Conservation (phyloP, 345 rosid species). For the Populus simonii region DNA sequence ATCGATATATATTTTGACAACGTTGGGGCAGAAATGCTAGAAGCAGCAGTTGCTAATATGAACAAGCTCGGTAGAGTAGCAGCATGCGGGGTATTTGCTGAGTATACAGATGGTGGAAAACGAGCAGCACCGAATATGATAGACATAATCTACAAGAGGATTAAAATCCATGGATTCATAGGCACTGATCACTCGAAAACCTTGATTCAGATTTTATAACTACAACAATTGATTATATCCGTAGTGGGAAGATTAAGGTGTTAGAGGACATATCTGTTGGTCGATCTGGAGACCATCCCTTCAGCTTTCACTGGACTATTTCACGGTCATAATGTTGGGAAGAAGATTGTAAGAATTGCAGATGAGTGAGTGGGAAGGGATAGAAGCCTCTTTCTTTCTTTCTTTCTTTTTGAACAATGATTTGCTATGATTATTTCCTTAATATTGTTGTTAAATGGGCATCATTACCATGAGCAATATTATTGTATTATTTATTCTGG, state of each 20-base stretch:
- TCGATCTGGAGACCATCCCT: constrained; percentile 40
- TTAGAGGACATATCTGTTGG: constrained; percentile 45
- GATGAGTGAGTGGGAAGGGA: neutral
- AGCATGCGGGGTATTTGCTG: neutral
- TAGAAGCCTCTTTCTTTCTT: too few relatives aligned
- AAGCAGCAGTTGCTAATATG: constrained; percentile 13
- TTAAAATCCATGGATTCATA: constrained; percentile 44
- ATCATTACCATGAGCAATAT: too few relatives aligned
- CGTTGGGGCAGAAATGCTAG: constrained; percentile 7
- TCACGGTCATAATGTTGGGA: constrained; percentile 31
- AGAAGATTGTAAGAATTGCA: constrained; percentile 28
- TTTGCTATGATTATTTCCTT: too few relatives aligned
- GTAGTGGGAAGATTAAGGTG: constrained; percentile 13
- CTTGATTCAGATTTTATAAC: constrained; percentile 31
- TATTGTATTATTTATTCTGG: too few relatives aligned
- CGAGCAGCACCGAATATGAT: constrained; percentile 35
- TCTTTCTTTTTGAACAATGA: too few relatives aligned
- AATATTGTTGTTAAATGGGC: too few relatives aligned
- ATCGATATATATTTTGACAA: constrained; percentile 20
- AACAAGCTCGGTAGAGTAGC: constrained; percentile 3
- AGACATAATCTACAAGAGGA: constrained; percentile 41
- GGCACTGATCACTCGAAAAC: constrained; percentile 23
- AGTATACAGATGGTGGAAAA: constrained; percentile 12
- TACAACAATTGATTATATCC: constrained; percentile 32
- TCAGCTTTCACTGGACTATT: constrained; percentile 39